Percentiles rank a stretch among this genome's conserved stretches.
These are phyloP conservation scores for Claviceps sp. DNA, from an alignment of 2,329 filamentous ascomycete genomes.

Conservation along the genomic window DNA sequence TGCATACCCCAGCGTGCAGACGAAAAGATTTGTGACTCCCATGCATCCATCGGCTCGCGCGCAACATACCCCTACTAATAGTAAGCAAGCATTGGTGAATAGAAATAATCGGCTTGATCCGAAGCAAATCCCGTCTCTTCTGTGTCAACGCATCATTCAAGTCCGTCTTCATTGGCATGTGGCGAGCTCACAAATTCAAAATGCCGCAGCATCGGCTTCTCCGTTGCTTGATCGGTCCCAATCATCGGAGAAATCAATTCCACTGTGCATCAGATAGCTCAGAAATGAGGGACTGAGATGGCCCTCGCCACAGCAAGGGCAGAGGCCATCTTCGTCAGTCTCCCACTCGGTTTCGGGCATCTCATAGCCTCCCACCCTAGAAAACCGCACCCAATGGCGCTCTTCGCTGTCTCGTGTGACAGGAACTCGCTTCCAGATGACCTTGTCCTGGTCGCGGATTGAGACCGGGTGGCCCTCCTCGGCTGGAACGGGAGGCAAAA, in stretches of 20 bases:
- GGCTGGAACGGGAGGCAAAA: slow-evolving; percentile 26
- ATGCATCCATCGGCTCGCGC: not conserved
- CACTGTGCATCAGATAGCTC: slow-evolving; percentile 14
- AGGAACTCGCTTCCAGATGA: slow-evolving; percentile 40
- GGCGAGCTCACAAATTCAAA: not conserved
- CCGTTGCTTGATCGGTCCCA: not conserved
- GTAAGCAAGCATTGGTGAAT: not conserved
- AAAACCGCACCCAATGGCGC: slow-evolving; percentile 37
- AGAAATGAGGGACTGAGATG: slow-evolving; percentile 24
- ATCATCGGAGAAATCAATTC: slow-evolving; percentile 3
- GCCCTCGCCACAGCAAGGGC: slow-evolving; percentile 27
- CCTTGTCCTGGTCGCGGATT: slow-evolving; percentile 25
- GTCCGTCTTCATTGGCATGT: not conserved
- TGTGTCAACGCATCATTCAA: not conserved
- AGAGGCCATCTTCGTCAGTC: slow-evolving; percentile 22
- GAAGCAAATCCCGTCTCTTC: not conserved
- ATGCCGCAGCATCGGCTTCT: not conserved
- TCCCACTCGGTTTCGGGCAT: slow-evolving; percentile 20
- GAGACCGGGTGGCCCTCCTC: slow-evolving; percentile 32
- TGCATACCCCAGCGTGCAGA: not conserved
- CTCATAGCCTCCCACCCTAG: slow-evolving; percentile 24
- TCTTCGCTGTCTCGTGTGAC: slow-evolving; percentile 23
- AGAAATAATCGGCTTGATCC: not conserved
- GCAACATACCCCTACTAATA: not conserved
- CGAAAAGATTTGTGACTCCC: not conserved